A percentile compares a stretch with the other conserved stretches of the same genome.
phyloP scores from a whole-genome alignment of 2,329 filamentous ascomycete species.

The Harringtonia lauricola region DNA sequence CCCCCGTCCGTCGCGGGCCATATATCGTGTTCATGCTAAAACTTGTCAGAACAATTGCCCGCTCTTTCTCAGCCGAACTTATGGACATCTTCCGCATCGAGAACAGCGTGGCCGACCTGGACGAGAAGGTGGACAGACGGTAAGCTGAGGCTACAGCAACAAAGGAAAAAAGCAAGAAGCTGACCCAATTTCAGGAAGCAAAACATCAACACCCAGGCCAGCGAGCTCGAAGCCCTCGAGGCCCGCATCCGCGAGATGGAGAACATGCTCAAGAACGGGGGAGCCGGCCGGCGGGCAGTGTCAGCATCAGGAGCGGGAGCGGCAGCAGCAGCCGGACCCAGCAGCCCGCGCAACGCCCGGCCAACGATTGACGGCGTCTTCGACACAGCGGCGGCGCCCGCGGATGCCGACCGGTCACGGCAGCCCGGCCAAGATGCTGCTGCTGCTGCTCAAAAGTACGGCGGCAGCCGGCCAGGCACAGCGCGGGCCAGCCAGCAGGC shows the following conservation, averaged over 20 bases:
- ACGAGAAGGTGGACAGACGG: conserved; percentile 72
- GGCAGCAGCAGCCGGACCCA: neutral
- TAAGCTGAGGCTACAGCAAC: conserved; percentile 32
- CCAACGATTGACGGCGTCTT: conserved; percentile 18
- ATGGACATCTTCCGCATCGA: conserved; percentile 87
- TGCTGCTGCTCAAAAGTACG: conserved; percentile 20
- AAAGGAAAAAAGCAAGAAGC: too few species aligned
- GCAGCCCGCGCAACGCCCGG: conserved; percentile 19
- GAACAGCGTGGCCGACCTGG: conserved; percentile 61
- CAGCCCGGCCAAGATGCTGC: conserved; percentile 11
- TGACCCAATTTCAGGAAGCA: conserved; percentile 80
- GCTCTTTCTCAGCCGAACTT: conserved; percentile 75
- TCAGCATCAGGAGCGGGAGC: neutral
- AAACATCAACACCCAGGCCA: conserved; percentile 59
- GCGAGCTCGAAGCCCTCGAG: conserved; percentile 80
- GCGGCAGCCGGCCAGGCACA: conserved; percentile 42
- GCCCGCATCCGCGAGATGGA: conserved; percentile 77
- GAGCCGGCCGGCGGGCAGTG: neutral
- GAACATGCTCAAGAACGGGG: conserved; percentile 48
- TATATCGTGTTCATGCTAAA: too few species aligned
- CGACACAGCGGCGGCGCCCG: conserved; percentile 4
- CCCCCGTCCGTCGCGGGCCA: too few species aligned
- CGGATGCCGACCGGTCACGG: conserved; percentile 7
- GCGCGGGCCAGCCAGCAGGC: conserved; percentile 36
- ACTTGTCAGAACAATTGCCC: conserved; percentile 64